Conservation (phyloP, 345 rosid genomes). For the Camelina sativa region DNA sequence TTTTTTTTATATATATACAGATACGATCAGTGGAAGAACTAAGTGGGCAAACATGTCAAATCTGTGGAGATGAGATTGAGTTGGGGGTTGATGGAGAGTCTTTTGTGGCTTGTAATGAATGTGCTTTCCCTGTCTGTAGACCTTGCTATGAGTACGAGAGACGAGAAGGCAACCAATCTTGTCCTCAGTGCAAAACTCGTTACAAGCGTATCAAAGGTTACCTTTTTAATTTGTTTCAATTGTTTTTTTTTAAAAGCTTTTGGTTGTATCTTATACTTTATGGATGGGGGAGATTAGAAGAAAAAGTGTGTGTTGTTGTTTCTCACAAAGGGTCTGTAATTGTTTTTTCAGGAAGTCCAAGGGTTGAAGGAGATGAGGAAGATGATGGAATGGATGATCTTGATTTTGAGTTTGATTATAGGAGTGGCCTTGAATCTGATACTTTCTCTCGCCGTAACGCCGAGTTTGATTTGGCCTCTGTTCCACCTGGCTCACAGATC, state of each 20-base stretch:
- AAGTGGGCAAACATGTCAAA: slow-evolving; percentile 85
- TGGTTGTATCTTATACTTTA: no score
- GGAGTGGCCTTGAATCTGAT: slow-evolving; percentile 48
- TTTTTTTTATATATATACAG: slow-evolving; percentile 45
- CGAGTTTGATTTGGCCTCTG: slow-evolving; percentile 64
- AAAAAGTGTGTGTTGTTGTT: not conserved
- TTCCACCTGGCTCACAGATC: slow-evolving; percentile 55
- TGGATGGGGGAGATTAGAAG: not conserved
- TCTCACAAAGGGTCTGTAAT: slow-evolving; percentile 7
- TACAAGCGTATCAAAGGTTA: slow-evolving; percentile 85
- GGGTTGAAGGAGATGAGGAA: slow-evolving; percentile 88
- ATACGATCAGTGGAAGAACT: slow-evolving; percentile 68
- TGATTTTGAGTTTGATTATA: slow-evolving; percentile 68
- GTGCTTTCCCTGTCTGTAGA: slow-evolving; percentile 97
- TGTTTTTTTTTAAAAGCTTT: not conserved
- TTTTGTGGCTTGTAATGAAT: slow-evolving; percentile 95
- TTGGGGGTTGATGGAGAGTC: slow-evolving; percentile 71
- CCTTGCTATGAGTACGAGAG: slow-evolving; percentile 91
- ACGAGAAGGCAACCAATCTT: slow-evolving; percentile 89
- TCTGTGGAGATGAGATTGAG: slow-evolving; percentile 91
- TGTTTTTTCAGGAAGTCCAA: slow-evolving; percentile 58
- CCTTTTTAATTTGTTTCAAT: not conserved
- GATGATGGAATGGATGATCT: slow-evolving; percentile 82
- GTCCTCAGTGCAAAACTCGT: slow-evolving; percentile 95
- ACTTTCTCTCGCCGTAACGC: slow-evolving; percentile 56